Conservation (phyloP, 2,329 filamentous ascomycete species). For the Colletotrichum tropicicola region DNA sequence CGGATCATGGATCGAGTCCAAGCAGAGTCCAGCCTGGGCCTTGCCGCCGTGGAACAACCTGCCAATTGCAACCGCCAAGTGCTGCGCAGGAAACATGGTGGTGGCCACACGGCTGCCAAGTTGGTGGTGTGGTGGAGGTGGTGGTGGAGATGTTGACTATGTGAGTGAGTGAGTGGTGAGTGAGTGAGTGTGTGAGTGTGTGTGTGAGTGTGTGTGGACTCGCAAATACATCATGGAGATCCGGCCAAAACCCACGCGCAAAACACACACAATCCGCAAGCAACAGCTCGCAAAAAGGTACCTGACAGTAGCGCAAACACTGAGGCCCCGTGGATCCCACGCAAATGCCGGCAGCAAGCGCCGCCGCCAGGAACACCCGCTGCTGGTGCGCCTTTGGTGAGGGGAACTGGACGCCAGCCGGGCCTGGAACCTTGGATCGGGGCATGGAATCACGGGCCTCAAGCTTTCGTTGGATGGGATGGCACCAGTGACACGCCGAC, state of each 20-base stretch:
- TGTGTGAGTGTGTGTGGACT: too few relatives aligned
- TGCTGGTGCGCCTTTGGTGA: neutral
- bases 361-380: constrained; percentile 17
- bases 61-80: too few relatives aligned
- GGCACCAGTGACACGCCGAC: neutral
- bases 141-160: too few relatives aligned
- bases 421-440: constrained; percentile 1
- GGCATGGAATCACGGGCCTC: neutral
- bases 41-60: neutral
- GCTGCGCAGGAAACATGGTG: neutral
- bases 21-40: neutral
- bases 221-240: too few relatives aligned
- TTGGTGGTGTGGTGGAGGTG: neutral
- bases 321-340: neutral
- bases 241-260: neutral
- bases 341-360: constrained; percentile 23
- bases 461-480: constrained; percentile 2
- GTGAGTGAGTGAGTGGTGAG: neutral
- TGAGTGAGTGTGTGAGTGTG: neutral
- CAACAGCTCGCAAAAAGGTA: too few relatives aligned
- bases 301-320: neutral
- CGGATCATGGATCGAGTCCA: too few relatives aligned
- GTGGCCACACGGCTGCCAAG: neutral
- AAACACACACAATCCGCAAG: too few relatives aligned
- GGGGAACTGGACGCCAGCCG: constrained; percentile 1